A percentile compares a stretch with the other conserved stretches of the same genome.
Conservation (phyloP, 257 asterid genomes). For the Ophiorrhiza pumila region DNA sequence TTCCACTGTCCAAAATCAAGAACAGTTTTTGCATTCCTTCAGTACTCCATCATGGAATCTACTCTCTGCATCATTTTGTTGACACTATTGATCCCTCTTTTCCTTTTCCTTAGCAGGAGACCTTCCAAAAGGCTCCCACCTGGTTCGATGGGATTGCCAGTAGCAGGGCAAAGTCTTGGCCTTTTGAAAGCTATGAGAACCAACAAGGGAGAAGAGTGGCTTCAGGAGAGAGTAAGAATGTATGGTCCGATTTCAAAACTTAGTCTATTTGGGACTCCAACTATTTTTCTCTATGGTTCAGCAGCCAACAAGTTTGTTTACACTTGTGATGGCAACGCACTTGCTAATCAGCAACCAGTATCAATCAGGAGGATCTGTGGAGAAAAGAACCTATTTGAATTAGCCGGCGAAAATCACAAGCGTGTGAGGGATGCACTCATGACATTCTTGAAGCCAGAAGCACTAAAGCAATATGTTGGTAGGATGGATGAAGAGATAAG, state of each 20-base stretch:
- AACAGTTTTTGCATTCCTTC: background rate
- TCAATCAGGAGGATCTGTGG: constrained; percentile 58
- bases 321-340: constrained; percentile 31
- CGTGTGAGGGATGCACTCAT: constrained; percentile 49
- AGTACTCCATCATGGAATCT: constrained; percentile 1
- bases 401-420: constrained; percentile 49
- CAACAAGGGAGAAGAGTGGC: constrained; percentile 59
- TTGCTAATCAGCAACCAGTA: constrained; percentile 47
- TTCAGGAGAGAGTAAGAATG: constrained; percentile 35
- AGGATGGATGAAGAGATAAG: constrained; percentile 47
- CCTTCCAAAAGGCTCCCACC: constrained; percentile 42
- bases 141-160: constrained; percentile 57
- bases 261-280: constrained; percentile 57
- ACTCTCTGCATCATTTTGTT: constrained; percentile 15
- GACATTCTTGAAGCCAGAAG: constrained; percentile 57
- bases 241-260: constrained; percentile 58
- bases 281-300: constrained; percentile 54
- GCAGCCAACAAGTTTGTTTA: constrained; percentile 63
- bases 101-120: constrained; percentile 19
- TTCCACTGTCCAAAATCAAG: background rate
- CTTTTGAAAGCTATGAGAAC: constrained; percentile 60
- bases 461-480: constrained; percentile 51
- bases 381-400: constrained; percentile 44
- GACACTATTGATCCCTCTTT: constrained; percentile 32
- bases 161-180: constrained; percentile 56